Conservation (phyloP, 139 green algal species). For the Penium margaritaceum region DNA sequence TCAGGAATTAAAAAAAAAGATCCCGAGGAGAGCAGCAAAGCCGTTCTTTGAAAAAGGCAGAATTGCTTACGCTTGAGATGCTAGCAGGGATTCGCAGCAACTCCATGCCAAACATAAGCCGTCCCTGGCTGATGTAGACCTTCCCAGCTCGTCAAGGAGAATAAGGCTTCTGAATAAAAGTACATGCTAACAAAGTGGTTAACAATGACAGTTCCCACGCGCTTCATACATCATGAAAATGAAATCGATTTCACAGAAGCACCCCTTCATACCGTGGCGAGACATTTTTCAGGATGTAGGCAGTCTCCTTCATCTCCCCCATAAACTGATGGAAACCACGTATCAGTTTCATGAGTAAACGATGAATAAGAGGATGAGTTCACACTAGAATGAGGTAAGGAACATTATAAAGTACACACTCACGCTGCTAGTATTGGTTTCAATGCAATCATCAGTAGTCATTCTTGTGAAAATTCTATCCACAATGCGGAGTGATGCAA, state of each 20-base stretch:
- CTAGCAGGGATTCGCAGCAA: constrained; percentile 36
- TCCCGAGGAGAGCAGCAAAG: too few relatives aligned
- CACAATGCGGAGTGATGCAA: constrained; percentile 56
- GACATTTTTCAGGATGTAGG: constrained; percentile 58
- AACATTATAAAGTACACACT: constrained; percentile 50
- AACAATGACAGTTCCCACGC: neutral
- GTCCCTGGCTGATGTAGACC: constrained; percentile 55
- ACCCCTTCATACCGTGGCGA: constrained; percentile 42
- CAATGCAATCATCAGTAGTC: constrained; percentile 76
- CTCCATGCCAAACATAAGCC: constrained; percentile 54
- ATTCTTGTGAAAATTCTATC: constrained; percentile 81
- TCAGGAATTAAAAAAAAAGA: neutral
- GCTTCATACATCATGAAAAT: neutral
- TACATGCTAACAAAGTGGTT: neutral
- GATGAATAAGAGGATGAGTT: neutral
- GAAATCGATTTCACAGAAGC: neutral
- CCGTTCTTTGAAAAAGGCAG: neutral
- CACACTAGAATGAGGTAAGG: constrained; percentile 56
- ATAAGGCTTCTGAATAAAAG: constrained; percentile 52
- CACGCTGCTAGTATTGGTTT: constrained; percentile 47
- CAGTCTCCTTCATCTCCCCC: constrained; percentile 70
- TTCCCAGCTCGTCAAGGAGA: constrained; percentile 66
- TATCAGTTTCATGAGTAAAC: too few relatives aligned
- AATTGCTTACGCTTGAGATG: constrained; percentile 16
- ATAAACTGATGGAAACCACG: constrained; percentile 45